Evolutionary conservation across 2,329 filamentous ascomycete genomes (phyloP).

Genomic region (Fusarium chuoi): DNA sequence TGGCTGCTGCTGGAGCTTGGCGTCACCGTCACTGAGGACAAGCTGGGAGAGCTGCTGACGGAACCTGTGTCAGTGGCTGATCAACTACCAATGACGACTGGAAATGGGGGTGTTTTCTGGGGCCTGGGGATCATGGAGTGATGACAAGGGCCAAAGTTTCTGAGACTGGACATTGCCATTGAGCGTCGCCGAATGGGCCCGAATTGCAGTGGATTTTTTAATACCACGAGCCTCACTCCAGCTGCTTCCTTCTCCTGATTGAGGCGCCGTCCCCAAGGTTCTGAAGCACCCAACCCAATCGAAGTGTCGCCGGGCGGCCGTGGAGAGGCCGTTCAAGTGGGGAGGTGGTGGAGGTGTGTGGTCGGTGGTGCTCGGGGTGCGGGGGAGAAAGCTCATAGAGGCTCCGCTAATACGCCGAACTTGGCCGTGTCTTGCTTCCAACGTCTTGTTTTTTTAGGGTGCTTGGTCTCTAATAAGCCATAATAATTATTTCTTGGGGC

Average conservation of each 20-base stretch:
- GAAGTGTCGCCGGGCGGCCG: conserved; percentile 35
- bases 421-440: conserved; percentile 29
- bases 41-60: conserved; percentile 61
- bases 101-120: conserved; percentile 16
- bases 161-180: conserved; percentile 7
- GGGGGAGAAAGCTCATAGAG: conserved; percentile 37
- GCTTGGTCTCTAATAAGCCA: neutral
- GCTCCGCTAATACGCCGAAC: conserved; percentile 47
- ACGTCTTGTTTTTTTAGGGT: conserved; percentile 16
- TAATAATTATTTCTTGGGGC: conserved; percentile 6
- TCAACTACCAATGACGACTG: conserved; percentile 37
- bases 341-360: conserved; percentile 30
- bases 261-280: conserved; percentile 24
- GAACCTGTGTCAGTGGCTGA: conserved; percentile 46
- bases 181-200: conserved; percentile 30
- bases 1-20: conserved; percentile 53
- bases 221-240: conserved; percentile 28
- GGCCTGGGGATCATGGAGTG: conserved; percentile 32
- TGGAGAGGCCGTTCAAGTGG: conserved; percentile 38
- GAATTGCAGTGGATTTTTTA: conserved; percentile 31
- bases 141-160: conserved; percentile 10
- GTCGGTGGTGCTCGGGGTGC: conserved; percentile 39
- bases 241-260: conserved; percentile 21
- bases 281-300: conserved; percentile 26
- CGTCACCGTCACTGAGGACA: conserved; percentile 57